Evolutionary conservation across 208 protist genomes (phyloP).

Genomic region (Trypanosoma cruzi): DNA sequence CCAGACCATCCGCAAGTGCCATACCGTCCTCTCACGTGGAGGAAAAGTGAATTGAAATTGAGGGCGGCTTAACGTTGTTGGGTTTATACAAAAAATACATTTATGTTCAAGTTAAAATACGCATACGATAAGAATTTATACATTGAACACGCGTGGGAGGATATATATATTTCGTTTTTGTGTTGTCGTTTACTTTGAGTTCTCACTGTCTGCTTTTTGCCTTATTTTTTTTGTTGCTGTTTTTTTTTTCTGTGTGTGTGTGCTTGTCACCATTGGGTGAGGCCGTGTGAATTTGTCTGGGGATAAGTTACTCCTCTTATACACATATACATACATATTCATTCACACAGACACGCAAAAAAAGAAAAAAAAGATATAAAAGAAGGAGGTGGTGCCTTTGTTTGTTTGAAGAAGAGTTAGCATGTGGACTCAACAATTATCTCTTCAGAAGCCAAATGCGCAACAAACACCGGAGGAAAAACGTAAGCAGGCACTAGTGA

Average conservation of each 20-base stretch:
- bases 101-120: neutral
- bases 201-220: neutral
- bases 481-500: constrained; percentile 71
- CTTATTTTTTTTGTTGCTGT: constrained; percentile 5
- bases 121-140: neutral
- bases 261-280: neutral
- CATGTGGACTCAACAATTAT: constrained; percentile 30
- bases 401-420: neutral
- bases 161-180: neutral
- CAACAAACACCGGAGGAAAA: constrained; percentile 57
- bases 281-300: neutral
- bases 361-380: constrained; percentile 6
- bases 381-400: neutral
- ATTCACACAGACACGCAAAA: no score
- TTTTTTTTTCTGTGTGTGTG: constrained; percentile 18
- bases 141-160: neutral
- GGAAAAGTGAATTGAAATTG: neutral
- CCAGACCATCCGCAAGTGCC: constrained; percentile 86
- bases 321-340: constrained; percentile 17
- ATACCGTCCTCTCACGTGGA: constrained; percentile 32
- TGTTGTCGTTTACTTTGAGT: neutral
- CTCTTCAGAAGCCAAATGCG: constrained; percentile 32
- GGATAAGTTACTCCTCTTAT: neutral
- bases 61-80: neutral
- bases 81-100: neutral